These are phyloP conservation scores for Bipolaris sorokiniana DNA, from an alignment of 2,329 filamentous ascomycete species.

Conservation along the genomic window DNA sequence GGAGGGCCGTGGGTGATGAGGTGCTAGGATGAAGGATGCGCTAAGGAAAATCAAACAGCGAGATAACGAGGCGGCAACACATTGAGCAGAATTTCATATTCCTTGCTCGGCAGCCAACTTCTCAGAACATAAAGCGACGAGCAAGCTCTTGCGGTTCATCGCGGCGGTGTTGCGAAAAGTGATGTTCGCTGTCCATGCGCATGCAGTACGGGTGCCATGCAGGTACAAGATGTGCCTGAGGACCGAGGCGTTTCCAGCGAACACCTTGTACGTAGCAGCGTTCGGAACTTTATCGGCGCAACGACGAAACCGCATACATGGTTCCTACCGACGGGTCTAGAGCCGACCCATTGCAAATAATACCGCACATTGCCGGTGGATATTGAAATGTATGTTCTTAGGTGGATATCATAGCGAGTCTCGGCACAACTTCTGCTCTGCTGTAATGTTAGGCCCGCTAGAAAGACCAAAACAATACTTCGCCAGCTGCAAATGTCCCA, in stretches of 20 bases:
- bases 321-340: constrained; percentile 1
- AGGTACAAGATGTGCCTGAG: background rate
- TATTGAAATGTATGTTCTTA: background rate
- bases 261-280: constrained; percentile 1
- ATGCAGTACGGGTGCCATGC: background rate
- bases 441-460: background rate
- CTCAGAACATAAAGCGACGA: background rate
- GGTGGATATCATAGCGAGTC: background rate
- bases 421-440: background rate
- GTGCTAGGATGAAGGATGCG: constrained; percentile 25
- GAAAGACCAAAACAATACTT: background rate
- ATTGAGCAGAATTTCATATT: constrained; percentile 2
- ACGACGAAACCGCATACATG: background rate
- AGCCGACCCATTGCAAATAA: background rate
- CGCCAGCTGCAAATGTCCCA: background rate
- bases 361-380: constrained; percentile 5
- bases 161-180: background rate
- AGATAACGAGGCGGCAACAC: constrained; percentile 35
- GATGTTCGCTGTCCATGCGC: background rate
- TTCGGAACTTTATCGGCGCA: constrained; percentile 8
- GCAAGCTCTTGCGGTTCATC: background rate
- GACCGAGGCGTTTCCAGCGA: constrained; percentile 2
- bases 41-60: constrained; percentile 44
- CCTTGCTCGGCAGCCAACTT: background rate
- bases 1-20: constrained; percentile 12